Percentiles rank a stretch among this genome's conserved stretches.
Conservation (phyloP, 345 rosid species). For the Citrus australasica region DNA sequence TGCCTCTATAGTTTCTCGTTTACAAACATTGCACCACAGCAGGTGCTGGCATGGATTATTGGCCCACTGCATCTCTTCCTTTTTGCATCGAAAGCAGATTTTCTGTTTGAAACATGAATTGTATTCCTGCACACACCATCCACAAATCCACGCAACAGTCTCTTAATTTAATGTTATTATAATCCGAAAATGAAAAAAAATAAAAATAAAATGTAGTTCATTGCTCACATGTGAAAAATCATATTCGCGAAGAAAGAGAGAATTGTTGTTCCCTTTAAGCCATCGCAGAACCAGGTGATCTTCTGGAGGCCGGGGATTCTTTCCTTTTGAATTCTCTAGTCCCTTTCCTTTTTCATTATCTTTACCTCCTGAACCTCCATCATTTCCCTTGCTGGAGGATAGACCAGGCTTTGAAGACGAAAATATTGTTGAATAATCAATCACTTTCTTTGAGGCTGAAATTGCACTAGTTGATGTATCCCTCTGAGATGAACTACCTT, state of each 20-base stretch:
- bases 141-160: neutral
- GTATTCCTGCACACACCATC: conserved; percentile 38
- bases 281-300: conserved; percentile 56
- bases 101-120: conserved; percentile 31
- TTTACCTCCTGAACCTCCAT: neutral
- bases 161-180: neutral
- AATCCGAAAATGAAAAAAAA: neutral
- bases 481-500: conserved; percentile 4
- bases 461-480: neutral
- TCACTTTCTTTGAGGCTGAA: conserved; percentile 5
- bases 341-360: conserved; percentile 9
- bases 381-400: conserved; percentile 1
- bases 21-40: conserved; percentile 73
- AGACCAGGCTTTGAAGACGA: conserved; percentile 30
- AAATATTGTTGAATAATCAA: conserved; percentile 5
- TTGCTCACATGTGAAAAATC: conserved; percentile 63
- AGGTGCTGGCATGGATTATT: conserved; percentile 70
- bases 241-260: conserved; percentile 72
- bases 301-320: conserved; percentile 10
- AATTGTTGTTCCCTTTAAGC: conserved; percentile 43
- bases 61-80: conserved; percentile 44
- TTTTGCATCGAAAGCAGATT: conserved; percentile 66
- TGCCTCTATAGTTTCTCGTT: conserved; percentile 27
- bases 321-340: conserved; percentile 1
- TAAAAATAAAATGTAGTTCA: neutral